Evolutionary conservation across 345 rosid species (phyloP).

Genomic region (Xanthoceras sorbifolium): DNA sequence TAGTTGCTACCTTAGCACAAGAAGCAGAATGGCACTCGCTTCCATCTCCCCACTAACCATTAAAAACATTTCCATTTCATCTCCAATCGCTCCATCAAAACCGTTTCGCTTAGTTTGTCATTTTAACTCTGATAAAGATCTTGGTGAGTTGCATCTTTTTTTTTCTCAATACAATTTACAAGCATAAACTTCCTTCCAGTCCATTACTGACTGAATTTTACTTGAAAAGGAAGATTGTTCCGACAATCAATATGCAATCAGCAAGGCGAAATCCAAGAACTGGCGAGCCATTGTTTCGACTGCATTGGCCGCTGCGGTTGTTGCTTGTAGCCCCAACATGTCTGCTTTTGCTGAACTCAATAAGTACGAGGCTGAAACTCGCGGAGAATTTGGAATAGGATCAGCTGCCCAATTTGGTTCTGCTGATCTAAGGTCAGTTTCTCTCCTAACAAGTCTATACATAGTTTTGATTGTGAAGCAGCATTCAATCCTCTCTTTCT

Average conservation of each 20-base stretch:
- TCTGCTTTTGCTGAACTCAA: constrained; percentile 86
- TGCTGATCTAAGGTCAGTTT: constrained; percentile 71
- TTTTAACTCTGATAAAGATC: constrained; percentile 20
- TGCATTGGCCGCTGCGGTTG: constrained; percentile 61
- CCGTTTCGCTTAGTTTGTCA: constrained; percentile 30
- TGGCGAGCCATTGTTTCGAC: constrained; percentile 66
- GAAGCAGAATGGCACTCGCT: constrained; percentile 39
- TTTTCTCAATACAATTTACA: background rate
- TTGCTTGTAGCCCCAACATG: constrained; percentile 48
- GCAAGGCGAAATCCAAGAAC: constrained; percentile 32
- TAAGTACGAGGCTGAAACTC: constrained; percentile 76
- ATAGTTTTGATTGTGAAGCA: background rate
- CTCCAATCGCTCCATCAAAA: constrained; percentile 30
- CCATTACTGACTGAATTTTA: constrained; percentile 25
- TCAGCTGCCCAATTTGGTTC: constrained; percentile 92
- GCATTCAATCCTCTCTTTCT: constrained; percentile 21
- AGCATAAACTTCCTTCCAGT: background rate
- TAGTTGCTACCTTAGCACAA: too few species aligned
- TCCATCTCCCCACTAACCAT: constrained; percentile 35
- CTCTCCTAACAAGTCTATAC: background rate
- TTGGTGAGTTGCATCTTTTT: constrained; percentile 30
- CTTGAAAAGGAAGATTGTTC: constrained; percentile 57
- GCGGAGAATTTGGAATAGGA: constrained; percentile 91
- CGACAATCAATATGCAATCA: constrained; percentile 21
- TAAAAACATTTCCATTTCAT: constrained; percentile 21